These are phyloP conservation scores for Antitrichia curtipendula DNA, from an alignment of 225 moss, liverwort and hornwort species.

Conservation along the genomic window DNA sequence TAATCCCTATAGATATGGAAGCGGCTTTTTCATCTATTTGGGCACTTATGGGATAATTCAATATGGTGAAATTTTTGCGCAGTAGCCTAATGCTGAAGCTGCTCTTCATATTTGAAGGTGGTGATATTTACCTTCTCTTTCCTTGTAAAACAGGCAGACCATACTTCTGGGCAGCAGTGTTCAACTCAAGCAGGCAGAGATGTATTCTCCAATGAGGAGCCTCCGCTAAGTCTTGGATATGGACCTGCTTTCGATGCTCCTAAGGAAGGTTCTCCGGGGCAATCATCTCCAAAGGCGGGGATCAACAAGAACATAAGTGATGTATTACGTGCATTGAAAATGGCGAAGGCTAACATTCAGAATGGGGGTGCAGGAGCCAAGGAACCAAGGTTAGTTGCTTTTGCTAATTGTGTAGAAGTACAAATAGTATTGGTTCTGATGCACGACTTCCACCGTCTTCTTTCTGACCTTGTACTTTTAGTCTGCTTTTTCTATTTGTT, in stretches of 20 bases:
- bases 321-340: constrained; percentile 34
- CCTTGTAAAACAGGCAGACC: constrained; percentile 5
- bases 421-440: background rate
- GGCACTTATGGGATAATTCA: background rate
- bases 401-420: background rate
- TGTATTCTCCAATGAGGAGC: constrained; percentile 3
- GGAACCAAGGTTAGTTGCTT: constrained; percentile 21
- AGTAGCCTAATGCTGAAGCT: background rate
- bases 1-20: background rate
- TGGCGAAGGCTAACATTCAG: constrained; percentile 47
- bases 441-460: background rate
- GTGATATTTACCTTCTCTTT: background rate
- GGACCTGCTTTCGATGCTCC: constrained; percentile 43
- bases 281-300: constrained; percentile 2
- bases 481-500: background rate
- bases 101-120: background rate
- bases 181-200: constrained; percentile 2
- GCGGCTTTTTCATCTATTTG: background rate
- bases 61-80: background rate
- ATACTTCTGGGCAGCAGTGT: background rate
- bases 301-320: constrained; percentile 28
- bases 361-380: constrained; percentile 2
- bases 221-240: constrained; percentile 35
- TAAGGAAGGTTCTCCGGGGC: constrained; percentile 9
- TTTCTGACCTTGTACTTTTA: background rate